Evolutionary conservation across 148 eudicot genomes (phyloP).

Genomic region (Rhododendron ferrugineum): DNA sequence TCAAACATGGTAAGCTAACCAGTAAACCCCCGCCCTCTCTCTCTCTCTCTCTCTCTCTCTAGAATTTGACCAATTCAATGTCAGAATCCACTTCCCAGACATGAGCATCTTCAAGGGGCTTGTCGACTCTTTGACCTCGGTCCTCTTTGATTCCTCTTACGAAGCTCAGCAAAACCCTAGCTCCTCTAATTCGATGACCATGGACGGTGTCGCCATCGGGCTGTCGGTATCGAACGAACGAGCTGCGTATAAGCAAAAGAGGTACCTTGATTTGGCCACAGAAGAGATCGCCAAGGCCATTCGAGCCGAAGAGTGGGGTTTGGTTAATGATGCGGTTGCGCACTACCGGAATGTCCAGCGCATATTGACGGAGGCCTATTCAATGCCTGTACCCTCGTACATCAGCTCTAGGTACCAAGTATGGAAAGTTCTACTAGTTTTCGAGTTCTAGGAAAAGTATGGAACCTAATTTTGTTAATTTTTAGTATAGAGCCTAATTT

Average conservation of each 20-base stretch:
- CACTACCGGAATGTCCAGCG: conserved; percentile 66
- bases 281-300: conserved; percentile 85
- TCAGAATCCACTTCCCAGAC: conserved; percentile 13
- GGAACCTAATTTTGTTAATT: no score
- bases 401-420: conserved; percentile 53
- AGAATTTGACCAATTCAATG: neutral
- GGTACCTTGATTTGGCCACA: conserved; percentile 79
- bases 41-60: neutral
- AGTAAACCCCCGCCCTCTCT: neutral
- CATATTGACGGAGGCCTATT: conserved; percentile 66
- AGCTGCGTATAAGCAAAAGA: conserved; percentile 80
- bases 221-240: conserved; percentile 57
- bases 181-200: conserved; percentile 17
- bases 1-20: neutral
- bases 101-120: conserved; percentile 72
- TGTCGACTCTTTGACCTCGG: conserved; percentile 43
- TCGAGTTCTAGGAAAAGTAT: no score
- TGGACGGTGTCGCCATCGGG: conserved; percentile 57
- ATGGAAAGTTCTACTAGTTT: no score
- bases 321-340: conserved; percentile 63
- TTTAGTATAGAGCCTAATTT: no score
- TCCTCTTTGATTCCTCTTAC: conserved; percentile 36
- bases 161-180: conserved; percentile 49
- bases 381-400: conserved; percentile 70
- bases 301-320: conserved; percentile 89